phyloP scores from a whole-genome alignment of 768 basidiomycete genomes.

The Suillus luteus region DNA sequence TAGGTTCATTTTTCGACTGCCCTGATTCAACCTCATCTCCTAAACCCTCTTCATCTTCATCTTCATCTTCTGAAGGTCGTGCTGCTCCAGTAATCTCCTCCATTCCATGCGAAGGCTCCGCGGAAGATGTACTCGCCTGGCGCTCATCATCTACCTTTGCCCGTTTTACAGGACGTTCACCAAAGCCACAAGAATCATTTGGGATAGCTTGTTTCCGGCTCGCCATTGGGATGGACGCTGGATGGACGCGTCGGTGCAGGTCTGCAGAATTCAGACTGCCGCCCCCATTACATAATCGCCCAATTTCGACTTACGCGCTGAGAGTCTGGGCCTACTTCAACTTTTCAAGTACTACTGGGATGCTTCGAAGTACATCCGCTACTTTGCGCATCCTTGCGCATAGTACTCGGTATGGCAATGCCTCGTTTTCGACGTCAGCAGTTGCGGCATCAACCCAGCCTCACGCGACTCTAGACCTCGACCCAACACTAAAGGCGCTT shows the following conservation, averaged over 20 bases:
- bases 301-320: not conserved
- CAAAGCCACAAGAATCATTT: not conserved
- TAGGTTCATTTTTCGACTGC: conserved; percentile 29
- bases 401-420: conserved; percentile 25
- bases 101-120: conserved; percentile 17
- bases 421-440: conserved; percentile 36
- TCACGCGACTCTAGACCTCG: conserved; percentile 64
- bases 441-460: conserved; percentile 39
- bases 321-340: not conserved
- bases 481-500: conserved; percentile 63
- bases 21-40: conserved; percentile 28
- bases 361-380: conserved; percentile 27
- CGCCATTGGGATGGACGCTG: conserved; percentile 4
- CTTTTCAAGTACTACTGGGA: conserved; percentile 10
- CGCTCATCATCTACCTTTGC: conserved; percentile 24
- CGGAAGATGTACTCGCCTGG: conserved; percentile 6
- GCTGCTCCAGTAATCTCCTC: conserved; percentile 12
- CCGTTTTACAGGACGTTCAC: conserved; percentile 35
- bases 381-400: conserved; percentile 29
- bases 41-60: conserved; percentile 28
- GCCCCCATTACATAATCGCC: conserved; percentile 21
- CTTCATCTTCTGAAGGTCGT: conserved; percentile 26
- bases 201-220: conserved; percentile 6
- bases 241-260: conserved; percentile 2
- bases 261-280: not conserved